These are phyloP conservation scores for Conticribra guillardii DNA, from an alignment of 108 stramenopile genomes.

Conservation along the genomic window DNA sequence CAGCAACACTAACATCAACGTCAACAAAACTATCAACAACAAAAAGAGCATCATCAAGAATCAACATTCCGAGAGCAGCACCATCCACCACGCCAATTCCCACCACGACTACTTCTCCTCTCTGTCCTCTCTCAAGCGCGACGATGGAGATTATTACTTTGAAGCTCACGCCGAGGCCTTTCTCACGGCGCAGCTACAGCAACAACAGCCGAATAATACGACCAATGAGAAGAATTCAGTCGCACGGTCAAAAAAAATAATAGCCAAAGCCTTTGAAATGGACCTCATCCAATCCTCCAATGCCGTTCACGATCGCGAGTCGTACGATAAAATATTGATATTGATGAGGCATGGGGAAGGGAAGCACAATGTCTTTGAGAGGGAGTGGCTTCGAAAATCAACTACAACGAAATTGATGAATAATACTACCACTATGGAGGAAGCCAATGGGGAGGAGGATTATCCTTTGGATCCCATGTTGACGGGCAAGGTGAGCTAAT, in stretches of 20 bases:
- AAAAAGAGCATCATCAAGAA: no score
- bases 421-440: constrained; percentile 33
- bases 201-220: no score
- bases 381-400: constrained; percentile 19
- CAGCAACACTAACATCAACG: no score
- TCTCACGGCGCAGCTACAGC: constrained; percentile 15
- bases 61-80: no score
- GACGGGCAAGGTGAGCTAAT: constrained; percentile 39
- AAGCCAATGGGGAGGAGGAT: constrained; percentile 42
- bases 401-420: no score
- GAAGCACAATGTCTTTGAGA: constrained; percentile 48
- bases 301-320: constrained; percentile 39
- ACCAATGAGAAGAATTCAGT: no score
- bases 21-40: no score
- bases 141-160: constrained; percentile 52
- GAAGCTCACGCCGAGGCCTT: constrained; percentile 47
- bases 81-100: constrained; percentile 26
- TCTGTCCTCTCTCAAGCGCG: constrained; percentile 26
- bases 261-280: constrained; percentile 40
- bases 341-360: constrained; percentile 52
- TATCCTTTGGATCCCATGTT: constrained; percentile 52
- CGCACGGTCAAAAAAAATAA: no score
- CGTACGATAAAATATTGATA: constrained; percentile 49
- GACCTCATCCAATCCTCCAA: constrained; percentile 42
- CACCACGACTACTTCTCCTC: constrained; percentile 30